phyloP scores from a whole-genome alignment of 75 land plant species.

The Selaginella moellendorffii region DNA sequence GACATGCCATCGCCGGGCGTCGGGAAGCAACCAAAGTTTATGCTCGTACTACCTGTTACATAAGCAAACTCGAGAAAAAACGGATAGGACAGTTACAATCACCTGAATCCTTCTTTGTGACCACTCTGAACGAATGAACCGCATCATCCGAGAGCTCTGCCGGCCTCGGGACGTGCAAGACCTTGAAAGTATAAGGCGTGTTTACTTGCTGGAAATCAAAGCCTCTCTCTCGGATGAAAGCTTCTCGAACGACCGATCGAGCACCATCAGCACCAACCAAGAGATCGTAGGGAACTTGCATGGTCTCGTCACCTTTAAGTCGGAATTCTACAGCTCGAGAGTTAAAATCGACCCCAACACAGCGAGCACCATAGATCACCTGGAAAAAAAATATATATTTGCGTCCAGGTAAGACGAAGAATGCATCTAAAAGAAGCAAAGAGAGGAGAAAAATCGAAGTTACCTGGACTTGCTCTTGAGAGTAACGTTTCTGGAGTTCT shows the following conservation, averaged over 20 bases:
- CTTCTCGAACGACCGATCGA: constrained; percentile 18
- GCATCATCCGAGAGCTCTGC: constrained; percentile 24
- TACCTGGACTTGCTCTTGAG: constrained; percentile 24
- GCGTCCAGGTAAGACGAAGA: neutral
- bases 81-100: neutral
- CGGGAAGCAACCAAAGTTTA: constrained; percentile 28
- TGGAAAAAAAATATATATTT: constrained; percentile 11
- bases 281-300: constrained; percentile 17
- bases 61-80: neutral
- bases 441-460: neutral
- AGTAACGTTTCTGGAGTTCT: constrained; percentile 18
- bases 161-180: constrained; percentile 24
- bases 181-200: constrained; percentile 28
- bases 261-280: constrained; percentile 33
- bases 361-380: constrained; percentile 18
- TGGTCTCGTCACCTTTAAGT: constrained; percentile 9
- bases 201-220: constrained; percentile 30
- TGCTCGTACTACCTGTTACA: constrained; percentile 13
- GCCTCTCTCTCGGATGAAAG: constrained; percentile 22
- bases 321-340: constrained; percentile 21
- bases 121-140: constrained; percentile 23
- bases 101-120: neutral
- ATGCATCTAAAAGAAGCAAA: neutral
- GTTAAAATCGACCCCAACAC: constrained; percentile 20
- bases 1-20: constrained; percentile 26